Conservation (phyloP, 108 stramenopile genomes). For the Skeletonema potamos region DNA sequence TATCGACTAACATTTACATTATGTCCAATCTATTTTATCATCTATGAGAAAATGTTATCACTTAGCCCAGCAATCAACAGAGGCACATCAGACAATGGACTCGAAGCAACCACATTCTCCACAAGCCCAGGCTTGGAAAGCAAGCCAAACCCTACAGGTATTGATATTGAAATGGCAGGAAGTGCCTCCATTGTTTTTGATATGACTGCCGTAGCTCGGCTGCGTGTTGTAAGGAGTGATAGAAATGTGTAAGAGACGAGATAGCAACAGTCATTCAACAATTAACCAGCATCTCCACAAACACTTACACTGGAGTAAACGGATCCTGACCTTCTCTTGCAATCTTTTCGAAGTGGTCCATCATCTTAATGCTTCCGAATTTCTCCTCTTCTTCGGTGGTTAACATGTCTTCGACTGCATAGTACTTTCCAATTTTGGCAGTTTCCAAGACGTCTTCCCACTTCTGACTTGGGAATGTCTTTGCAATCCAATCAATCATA, state of each 20-base stretch:
- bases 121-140: constrained; percentile 30
- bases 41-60: constrained; percentile 18
- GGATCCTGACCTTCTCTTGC: constrained; percentile 80
- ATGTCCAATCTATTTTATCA: not conserved
- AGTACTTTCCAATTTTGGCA: constrained; percentile 85
- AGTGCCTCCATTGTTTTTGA: constrained; percentile 42
- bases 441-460: constrained; percentile 79
- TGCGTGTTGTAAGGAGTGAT: not conserved
- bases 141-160: constrained; percentile 35
- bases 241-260: not conserved
- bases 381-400: constrained; percentile 68
- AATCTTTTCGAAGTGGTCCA: constrained; percentile 80
- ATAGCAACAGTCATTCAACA: not conserved
- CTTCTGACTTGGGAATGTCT: constrained; percentile 30
- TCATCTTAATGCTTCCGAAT: constrained; percentile 70
- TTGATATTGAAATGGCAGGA: constrained; percentile 30
- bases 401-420: constrained; percentile 91
- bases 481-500: constrained; percentile 54
- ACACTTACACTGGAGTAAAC: constrained; percentile 55
- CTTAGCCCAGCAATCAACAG: constrained; percentile 24
- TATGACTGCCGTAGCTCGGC: constrained; percentile 42
- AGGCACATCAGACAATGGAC: constrained; percentile 28
- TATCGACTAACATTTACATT: not conserved
- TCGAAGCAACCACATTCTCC: constrained; percentile 17
- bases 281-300: not conserved